Evolutionary conservation across 352 stramenopile genomes (phyloP), one percentile per base, ranked within the genome.

Genomic region (Blastocystis sp.): DNA sequence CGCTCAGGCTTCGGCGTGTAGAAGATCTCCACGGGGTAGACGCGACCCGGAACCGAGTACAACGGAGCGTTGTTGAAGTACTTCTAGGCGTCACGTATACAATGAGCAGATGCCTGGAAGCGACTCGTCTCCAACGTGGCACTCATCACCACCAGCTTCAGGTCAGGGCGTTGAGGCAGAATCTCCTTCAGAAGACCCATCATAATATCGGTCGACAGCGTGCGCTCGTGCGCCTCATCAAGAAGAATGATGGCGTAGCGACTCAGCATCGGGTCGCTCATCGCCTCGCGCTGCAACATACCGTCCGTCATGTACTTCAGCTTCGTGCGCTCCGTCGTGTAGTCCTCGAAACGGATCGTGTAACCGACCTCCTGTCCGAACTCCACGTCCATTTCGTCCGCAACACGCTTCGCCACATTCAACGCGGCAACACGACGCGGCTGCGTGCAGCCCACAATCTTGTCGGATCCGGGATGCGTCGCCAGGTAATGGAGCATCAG

Each of bases 261-360:
- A 44, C 90, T 93, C 65, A 99, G 88, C 38, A 97, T 87, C 4
- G 95, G 94, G 91, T 99, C 96, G 67, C 90, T 95, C 92, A 97
- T 95, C 65, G 92, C 92, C 90, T 99, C 95, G 87, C 97, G 93
- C 63, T 99, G 90, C 49, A 99, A 89, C 94, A 99, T 98, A 89
- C 93, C 93, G 87, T 97, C 93, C 24, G 93, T 97, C 53, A 96
- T 89, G 87, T 87, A 89, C 67, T 97, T 97, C 14, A 97, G 87
- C 56, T 93, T 87, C 0, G 90, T 93, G n/a, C 53, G 44, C 16
- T 87, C 57, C 34, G 84, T 85, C 9, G 96, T 97, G 27, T 94
- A 89, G 89, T 99, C 96, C 87, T 99, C 96, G 88, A 99, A 99
- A 67, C 96, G 94, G 89, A 99, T 98, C 9, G 94, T 98, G 88